Evolutionary conservation across 805 yeast genomes (phyloP).

Genomic region (Jamesozyma spencerorum): DNA sequence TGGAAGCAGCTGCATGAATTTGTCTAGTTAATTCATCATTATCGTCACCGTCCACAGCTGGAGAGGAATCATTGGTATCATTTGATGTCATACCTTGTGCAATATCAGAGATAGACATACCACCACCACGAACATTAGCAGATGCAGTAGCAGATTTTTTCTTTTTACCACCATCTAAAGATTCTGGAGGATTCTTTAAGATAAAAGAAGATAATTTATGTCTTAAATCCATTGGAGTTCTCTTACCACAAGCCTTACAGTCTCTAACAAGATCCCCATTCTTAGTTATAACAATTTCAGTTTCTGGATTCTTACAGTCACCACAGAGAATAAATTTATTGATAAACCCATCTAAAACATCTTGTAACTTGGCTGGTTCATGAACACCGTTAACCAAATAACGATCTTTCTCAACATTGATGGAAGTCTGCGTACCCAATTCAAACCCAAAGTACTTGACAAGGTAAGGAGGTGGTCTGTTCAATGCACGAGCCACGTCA

Average conservation of each 20-base stretch:
- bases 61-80: conserved; percentile 32
- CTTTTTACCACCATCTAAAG: conserved; percentile 39
- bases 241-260: conserved; percentile 96
- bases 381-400: conserved; percentile 92
- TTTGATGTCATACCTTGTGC: conserved; percentile 42
- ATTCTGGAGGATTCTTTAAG: conserved; percentile 76
- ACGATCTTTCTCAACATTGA: conserved; percentile 72
- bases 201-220: conserved; percentile 83
- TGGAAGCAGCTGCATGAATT: conserved; percentile 77
- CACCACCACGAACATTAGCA: conserved; percentile 83
- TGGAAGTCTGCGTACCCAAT: conserved; percentile 90
- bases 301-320: conserved; percentile 94
- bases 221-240: conserved; percentile 73
- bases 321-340: conserved; percentile 87
- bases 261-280: conserved; percentile 72
- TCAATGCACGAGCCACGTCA: conserved; percentile 90
- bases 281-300: conserved; percentile 69
- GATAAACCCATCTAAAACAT: conserved; percentile 88
- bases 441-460: conserved; percentile 94
- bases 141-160: conserved; percentile 82
- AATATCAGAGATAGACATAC: conserved; percentile 68
- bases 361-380: conserved; percentile 84
- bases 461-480: conserved; percentile 86
- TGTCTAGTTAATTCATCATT: conserved; percentile 70
- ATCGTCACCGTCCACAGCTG: conserved; percentile 41